These are phyloP conservation scores for Limnanthes douglasii DNA, from an alignment of 345 rosid species.

Conservation along the genomic window DNA sequence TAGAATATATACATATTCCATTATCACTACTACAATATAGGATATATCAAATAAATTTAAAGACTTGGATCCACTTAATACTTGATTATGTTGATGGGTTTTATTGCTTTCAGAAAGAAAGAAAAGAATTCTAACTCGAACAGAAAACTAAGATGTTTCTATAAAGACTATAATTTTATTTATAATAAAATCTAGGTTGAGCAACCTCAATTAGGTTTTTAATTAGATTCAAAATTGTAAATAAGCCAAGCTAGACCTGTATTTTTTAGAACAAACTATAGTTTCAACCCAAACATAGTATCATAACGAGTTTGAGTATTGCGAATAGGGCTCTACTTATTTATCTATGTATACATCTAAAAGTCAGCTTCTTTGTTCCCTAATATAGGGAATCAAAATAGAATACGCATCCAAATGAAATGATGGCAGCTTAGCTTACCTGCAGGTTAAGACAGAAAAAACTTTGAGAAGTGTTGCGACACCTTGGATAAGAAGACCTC, in stretches of 20 bases:
- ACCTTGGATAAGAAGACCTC: conserved; percentile 35
- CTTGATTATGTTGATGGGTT: not conserved
- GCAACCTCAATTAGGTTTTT: too few species aligned
- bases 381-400: not conserved
- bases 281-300: not conserved
- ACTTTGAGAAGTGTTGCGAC: conserved; percentile 39
- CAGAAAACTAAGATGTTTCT: too few species aligned
- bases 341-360: too few species aligned
- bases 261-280: not conserved
- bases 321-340: too few species aligned
- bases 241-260: conserved; percentile 2
- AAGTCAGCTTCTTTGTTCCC: too few species aligned
- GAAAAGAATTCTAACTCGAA: not conserved
- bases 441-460: conserved; percentile 56
- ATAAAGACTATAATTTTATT: too few species aligned
- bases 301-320: not conserved
- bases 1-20: too few species aligned
- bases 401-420: not conserved
- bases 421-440: conserved; percentile 30
- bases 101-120: not conserved
- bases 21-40: too few species aligned
- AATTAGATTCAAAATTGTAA: not conserved
- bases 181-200: too few species aligned
- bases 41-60: too few species aligned
- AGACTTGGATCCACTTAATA: too few species aligned